Percentiles rank a stretch among this genome's conserved stretches.
phyloP scores from a whole-genome alignment of 1,284 basidiomycete genomes.

The Ustilago loliicola region DNA sequence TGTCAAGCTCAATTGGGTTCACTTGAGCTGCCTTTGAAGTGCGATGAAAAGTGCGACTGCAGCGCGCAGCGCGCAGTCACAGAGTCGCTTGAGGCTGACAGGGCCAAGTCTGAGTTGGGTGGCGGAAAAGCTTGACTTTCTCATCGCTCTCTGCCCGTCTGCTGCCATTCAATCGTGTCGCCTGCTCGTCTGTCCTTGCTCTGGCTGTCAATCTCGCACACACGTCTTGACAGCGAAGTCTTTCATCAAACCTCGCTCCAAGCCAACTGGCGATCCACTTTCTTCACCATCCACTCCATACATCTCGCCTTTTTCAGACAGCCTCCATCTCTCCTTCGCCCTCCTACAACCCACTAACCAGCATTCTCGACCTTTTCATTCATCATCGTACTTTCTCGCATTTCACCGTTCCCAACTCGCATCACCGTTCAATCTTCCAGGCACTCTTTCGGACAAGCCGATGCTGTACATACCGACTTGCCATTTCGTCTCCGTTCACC shows the following conservation, averaged over 20 bases:
- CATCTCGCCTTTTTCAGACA: not conserved
- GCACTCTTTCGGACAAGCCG: not conserved
- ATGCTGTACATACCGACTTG: not conserved
- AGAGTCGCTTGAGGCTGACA: not conserved
- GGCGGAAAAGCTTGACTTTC: slow-evolving; percentile 6
- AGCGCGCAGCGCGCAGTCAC: not conserved
- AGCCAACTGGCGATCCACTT: too few relatives aligned
- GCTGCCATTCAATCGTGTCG: too few relatives aligned
- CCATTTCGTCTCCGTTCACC: not conserved
- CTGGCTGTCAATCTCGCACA: not conserved
- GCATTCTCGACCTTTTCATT: not conserved
- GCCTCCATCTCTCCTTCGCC: not conserved
- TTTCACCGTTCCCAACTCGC: not conserved
- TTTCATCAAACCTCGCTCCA: not conserved
- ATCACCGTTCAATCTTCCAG: not conserved
- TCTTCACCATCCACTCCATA: not conserved
- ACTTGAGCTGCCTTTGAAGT: not conserved
- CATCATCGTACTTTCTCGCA: not conserved
- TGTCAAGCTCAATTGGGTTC: not conserved
- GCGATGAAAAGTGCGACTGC: not conserved
- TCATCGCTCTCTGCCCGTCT: not conserved
- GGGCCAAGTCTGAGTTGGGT: not conserved
- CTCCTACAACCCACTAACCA: slow-evolving; percentile 23
- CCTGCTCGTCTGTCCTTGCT: not conserved
- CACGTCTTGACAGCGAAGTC: not conserved